A percentile compares a stretch with the other conserved stretches of the same genome.
Evolutionary conservation across 176 grass and related monocot genomes (phyloP).

Genomic region (Oropetium thomaeum): DNA sequence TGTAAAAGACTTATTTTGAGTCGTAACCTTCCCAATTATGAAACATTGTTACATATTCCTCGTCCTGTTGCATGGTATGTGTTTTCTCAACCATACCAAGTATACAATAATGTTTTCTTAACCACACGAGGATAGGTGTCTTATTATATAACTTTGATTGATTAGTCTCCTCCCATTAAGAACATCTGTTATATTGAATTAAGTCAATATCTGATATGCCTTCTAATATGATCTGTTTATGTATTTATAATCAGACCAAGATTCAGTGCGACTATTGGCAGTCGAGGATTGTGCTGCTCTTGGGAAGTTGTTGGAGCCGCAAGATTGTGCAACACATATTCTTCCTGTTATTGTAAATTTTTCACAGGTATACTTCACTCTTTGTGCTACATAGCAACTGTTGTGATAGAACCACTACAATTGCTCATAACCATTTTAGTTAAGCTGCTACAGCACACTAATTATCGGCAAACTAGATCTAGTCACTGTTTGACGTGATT

Average conservation of each 20-base stretch:
- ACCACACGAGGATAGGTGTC: not conserved
- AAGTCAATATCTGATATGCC: not conserved
- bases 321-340: conserved; percentile 75
- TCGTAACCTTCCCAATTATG: not conserved
- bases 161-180: not conserved
- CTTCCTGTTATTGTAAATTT: conserved; percentile 85
- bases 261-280: conserved; percentile 76
- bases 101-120: not conserved
- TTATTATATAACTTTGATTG: not conserved
- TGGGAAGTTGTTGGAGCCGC: conserved; percentile 73
- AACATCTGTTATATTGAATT: not conserved
- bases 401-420: not conserved
- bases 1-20: not conserved
- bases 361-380: conserved; percentile 45
- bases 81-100: not conserved
- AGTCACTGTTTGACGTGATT: too few relatives aligned
- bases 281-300: conserved; percentile 80
- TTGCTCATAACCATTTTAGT: not conserved
- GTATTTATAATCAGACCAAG: conserved; percentile 53
- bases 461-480: not conserved
- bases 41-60: not conserved
- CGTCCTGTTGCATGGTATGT: not conserved
- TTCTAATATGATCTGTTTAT: not conserved
- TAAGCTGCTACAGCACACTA: not conserved
- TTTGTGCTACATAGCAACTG: not conserved